Conservation (phyloP, 1,284 basidiomycete species). For the Austropuccinia psidii region DNA sequence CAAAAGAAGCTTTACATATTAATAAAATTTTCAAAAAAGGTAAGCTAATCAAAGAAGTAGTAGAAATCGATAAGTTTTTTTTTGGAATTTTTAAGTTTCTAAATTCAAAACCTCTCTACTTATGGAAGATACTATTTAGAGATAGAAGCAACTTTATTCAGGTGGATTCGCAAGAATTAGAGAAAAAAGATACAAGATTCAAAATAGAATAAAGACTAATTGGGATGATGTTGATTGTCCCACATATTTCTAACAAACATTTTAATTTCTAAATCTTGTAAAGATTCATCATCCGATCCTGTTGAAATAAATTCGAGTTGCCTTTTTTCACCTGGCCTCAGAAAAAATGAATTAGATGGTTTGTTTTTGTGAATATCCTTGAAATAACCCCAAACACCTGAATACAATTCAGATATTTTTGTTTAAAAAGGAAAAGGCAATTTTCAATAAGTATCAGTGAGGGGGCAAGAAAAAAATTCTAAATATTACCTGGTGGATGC, state of each 20-base stretch:
- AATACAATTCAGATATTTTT: not conserved
- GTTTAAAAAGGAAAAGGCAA: not conserved
- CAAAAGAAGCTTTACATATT: too few species aligned
- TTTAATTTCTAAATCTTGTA: not conserved
- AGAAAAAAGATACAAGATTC: too few species aligned
- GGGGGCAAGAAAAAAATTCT: not conserved
- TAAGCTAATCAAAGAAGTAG: too few species aligned
- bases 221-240: slow-evolving; percentile 20
- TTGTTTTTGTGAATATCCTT: not conserved
- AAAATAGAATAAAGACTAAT: too few species aligned
- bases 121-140: too few species aligned
- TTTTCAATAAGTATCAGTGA: too few species aligned
- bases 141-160: too few species aligned
- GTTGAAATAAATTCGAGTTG: slow-evolving; percentile 15
- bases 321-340: slow-evolving; percentile 7
- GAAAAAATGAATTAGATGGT: slow-evolving; percentile 31
- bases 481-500: slow-evolving; percentile 21
- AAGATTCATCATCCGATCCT: not conserved
- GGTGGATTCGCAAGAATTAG: too few species aligned
- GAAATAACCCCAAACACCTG: slow-evolving; percentile 36
- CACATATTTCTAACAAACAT: slow-evolving; percentile 10
- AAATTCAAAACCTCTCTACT: too few species aligned
- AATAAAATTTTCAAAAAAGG: too few species aligned
- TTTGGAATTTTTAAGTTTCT: too few species aligned
- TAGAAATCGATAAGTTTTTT: too few species aligned